These are phyloP conservation scores for Takakia lepidozioides DNA, from an alignment of 225 moss, liverwort and hornwort genomes.

Conservation along the genomic window DNA sequence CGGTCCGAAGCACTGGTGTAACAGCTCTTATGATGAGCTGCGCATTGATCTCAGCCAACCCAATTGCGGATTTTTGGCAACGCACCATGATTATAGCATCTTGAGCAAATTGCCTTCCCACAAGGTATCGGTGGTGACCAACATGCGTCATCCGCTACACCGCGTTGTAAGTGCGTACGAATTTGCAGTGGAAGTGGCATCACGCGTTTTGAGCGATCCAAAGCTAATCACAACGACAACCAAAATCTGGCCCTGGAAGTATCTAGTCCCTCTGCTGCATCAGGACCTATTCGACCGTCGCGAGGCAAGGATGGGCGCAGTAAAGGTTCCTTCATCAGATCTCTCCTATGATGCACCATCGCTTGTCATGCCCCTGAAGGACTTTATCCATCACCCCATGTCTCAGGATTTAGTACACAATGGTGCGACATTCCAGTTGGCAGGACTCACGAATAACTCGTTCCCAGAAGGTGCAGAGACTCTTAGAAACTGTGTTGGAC, in stretches of 20 bases:
- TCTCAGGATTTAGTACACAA: conserved; percentile 38
- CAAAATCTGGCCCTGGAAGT: conserved; percentile 49
- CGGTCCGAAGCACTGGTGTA: conserved; percentile 16
- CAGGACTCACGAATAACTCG: conserved; percentile 40
- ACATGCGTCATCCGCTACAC: conserved; percentile 22
- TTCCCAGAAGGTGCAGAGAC: conserved; percentile 13
- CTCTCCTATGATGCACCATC: conserved; percentile 24
- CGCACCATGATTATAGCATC: conserved; percentile 42
- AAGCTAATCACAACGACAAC: conserved; percentile 3
- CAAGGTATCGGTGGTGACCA: conserved; percentile 24
- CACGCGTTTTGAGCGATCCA: conserved; percentile 12
- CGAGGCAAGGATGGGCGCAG: no score
- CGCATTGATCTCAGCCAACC: conserved; percentile 29
- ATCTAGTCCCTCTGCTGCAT: conserved; percentile 29
- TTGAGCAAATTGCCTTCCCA: conserved; percentile 12
- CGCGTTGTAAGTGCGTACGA: conserved; percentile 40
- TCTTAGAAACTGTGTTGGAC: conserved; percentile 21
- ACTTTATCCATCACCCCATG: conserved; percentile 26
- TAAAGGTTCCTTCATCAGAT: conserved; percentile 4
- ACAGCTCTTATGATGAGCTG: conserved; percentile 27
- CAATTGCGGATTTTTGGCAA: conserved; percentile 28
- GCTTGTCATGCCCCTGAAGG: conserved; percentile 27
- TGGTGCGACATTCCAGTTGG: conserved; percentile 38
- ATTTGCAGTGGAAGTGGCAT: conserved; percentile 42
- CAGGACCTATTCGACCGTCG: conserved; percentile 18